phyloP scores from a whole-genome alignment of 1,139 yeast genomes.

The Suhomyces taliae region DNA sequence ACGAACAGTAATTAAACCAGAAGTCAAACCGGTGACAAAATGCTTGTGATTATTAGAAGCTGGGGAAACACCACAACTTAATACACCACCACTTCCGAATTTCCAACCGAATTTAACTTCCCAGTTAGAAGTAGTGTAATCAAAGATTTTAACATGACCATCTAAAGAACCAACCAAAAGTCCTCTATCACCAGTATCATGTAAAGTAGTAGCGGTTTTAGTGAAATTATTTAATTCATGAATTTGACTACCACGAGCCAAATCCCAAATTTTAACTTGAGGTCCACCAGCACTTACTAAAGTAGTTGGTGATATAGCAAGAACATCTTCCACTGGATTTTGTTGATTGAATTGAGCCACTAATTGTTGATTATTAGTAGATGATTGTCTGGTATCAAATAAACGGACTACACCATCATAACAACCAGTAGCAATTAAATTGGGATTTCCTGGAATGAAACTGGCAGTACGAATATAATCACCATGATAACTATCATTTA shows the following conservation, averaged over 20 bases:
- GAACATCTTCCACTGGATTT: constrained; percentile 81
- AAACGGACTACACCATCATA: constrained; percentile 86
- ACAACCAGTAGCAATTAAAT: constrained; percentile 86
- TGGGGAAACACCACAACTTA: constrained; percentile 89
- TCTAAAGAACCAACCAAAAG: constrained; percentile 91
- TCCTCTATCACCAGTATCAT: constrained; percentile 69
- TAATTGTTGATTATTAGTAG: constrained; percentile 55
- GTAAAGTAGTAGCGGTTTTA: constrained; percentile 85
- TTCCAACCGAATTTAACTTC: constrained; percentile 97
- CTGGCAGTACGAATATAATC: constrained; percentile 87
- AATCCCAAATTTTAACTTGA: constrained; percentile 86
- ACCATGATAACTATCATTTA: constrained; percentile 64
- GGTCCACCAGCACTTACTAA: constrained; percentile 87
- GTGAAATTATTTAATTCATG: constrained; percentile 78
- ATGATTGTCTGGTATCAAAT: constrained; percentile 69
- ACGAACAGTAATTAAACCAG: constrained; percentile 85
- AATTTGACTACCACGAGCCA: constrained; percentile 68
- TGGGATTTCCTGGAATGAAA: constrained; percentile 73
- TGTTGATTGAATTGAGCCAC: constrained; percentile 40
- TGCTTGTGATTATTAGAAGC: constrained; percentile 64
- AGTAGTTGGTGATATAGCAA: constrained; percentile 77
- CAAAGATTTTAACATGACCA: constrained; percentile 96
- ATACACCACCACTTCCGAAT: constrained; percentile 83
- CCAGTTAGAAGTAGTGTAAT: constrained; percentile 71
- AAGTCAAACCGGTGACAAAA: constrained; percentile 89